These are phyloP conservation scores for Leptosphaerulina australis DNA, from an alignment of 2,329 filamentous ascomycete genomes.

Conservation along the genomic window DNA sequence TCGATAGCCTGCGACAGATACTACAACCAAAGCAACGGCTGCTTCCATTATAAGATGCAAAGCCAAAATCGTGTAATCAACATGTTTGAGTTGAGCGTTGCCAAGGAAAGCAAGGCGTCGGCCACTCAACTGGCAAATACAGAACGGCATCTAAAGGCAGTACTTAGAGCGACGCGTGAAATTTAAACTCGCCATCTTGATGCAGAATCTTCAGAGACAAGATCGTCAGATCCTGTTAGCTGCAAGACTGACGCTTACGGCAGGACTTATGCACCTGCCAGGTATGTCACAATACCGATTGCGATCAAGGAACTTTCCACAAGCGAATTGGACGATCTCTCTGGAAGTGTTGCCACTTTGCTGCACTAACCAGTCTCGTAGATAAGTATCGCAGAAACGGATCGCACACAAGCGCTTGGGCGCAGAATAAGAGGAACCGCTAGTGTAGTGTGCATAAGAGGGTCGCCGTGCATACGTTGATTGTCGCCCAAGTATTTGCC, in stretches of 20 bases:
- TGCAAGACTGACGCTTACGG: background rate
- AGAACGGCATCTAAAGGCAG: conserved; percentile 22
- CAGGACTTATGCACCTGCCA: conserved; percentile 15
- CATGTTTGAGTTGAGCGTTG: background rate
- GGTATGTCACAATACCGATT: conserved; percentile 24
- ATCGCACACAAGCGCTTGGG: conserved; percentile 14
- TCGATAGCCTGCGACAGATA: conserved; percentile 23
- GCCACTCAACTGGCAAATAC: conserved; percentile 11
- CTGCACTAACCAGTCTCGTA: conserved; percentile 12
- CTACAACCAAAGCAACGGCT: conserved; percentile 15
- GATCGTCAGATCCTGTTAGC: conserved; percentile 13
- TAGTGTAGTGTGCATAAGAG: conserved; percentile 22
- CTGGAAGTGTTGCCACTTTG: conserved; percentile 15
- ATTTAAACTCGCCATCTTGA: conserved; percentile 25
- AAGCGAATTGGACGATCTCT: conserved; percentile 1
- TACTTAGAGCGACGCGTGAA: conserved; percentile 19
- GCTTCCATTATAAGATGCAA: conserved; percentile 26
- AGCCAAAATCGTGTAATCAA: conserved; percentile 9
- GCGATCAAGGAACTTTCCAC: conserved; percentile 13
- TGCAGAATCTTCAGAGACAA: conserved; percentile 18
- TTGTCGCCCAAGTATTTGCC: conserved; percentile 20
- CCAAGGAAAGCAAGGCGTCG: background rate
- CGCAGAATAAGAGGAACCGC: conserved; percentile 22
- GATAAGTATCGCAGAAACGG: background rate
- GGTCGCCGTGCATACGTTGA: conserved; percentile 11